Conservation (phyloP, 2,329 filamentous ascomycete genomes). For the Dothidotthia symphoricarpi region DNA sequence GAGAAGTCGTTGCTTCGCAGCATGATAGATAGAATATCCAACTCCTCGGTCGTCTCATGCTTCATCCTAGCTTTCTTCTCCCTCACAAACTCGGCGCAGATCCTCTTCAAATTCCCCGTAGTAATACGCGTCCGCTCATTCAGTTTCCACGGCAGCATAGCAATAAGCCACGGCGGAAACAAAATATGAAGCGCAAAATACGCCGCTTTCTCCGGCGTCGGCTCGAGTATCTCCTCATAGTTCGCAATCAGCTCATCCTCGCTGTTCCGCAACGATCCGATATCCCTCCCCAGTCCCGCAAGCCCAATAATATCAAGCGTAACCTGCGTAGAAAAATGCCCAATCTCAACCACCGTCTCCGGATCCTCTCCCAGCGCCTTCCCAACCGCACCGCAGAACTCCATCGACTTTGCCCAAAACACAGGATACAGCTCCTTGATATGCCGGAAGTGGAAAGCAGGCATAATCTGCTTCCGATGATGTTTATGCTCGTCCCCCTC, state of each 20-base stretch:
- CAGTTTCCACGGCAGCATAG: conserved; percentile 49
- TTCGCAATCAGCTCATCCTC: conserved; percentile 45
- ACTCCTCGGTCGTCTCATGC: conserved; percentile 23
- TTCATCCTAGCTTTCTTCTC: conserved; percentile 48
- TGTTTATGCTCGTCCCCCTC: conserved; percentile 53
- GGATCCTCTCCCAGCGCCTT: conserved; percentile 47
- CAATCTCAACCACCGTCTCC: conserved; percentile 42
- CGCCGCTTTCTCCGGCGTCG: conserved; percentile 48
- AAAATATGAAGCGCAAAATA: conserved; percentile 46
- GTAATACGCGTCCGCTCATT: conserved; percentile 44
- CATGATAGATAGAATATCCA: conserved; percentile 50
- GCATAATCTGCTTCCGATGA: conserved; percentile 71
- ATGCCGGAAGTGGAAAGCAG: conserved; percentile 82
- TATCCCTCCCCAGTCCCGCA: conserved; percentile 47
- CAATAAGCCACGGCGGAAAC: conserved; percentile 41
- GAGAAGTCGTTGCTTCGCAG: conserved; percentile 55
- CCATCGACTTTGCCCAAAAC: conserved; percentile 76
- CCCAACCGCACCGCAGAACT: conserved; percentile 64
- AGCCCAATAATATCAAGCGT: conserved; percentile 50
- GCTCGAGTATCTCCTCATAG: conserved; percentile 48
- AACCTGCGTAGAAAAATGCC: conserved; percentile 46
- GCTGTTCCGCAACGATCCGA: conserved; percentile 42
- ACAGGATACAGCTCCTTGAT: conserved; percentile 80
- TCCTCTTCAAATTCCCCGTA: conserved; percentile 39
- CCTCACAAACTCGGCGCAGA: conserved; percentile 49